These are phyloP conservation scores for Neofusicoccum ribis DNA, from an alignment of 2,329 filamentous ascomycete genomes.

Conservation along the genomic window DNA sequence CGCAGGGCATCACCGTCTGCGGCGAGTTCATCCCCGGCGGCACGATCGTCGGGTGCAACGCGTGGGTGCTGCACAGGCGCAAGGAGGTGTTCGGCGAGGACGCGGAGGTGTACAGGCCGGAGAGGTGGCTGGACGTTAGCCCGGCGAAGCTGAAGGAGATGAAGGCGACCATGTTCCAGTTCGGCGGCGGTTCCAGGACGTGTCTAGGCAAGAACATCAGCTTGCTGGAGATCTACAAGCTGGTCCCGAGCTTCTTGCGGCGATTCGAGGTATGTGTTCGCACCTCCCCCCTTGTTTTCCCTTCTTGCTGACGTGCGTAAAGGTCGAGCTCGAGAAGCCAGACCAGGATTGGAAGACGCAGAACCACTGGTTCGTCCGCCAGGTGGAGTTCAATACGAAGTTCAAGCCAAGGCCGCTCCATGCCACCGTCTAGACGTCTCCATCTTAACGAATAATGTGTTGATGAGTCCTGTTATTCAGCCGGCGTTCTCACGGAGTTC, in stretches of 20 bases:
- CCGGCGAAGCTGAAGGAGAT: conserved; percentile 63
- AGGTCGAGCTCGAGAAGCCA: conserved; percentile 43
- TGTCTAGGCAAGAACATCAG: conserved; percentile 62
- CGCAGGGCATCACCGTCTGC: conserved; percentile 62
- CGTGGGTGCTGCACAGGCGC: conserved; percentile 72
- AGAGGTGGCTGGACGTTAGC: conserved; percentile 62
- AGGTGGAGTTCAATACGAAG: conserved; percentile 45
- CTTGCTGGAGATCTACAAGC: conserved; percentile 52
- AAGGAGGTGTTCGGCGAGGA: conserved; percentile 68
- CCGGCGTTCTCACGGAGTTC: not conserved
- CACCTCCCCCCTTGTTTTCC: not conserved
- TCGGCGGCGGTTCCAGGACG: conserved; percentile 69
- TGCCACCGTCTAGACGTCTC: conserved; percentile 3
- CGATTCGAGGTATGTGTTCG: conserved; percentile 57
- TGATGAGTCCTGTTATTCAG: not conserved
- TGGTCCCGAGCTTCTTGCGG: conserved; percentile 59
- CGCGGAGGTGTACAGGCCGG: conserved; percentile 65
- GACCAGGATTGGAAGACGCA: conserved; percentile 47
- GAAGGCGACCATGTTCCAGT: conserved; percentile 71
- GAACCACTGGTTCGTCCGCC: conserved; percentile 57
- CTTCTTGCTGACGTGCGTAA: conserved; percentile 16
- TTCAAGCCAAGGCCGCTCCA: conserved; percentile 35
- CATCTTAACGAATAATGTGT: not conserved
- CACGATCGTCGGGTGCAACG: conserved; percentile 72
- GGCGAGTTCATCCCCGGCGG: conserved; percentile 65